phyloP scores from a whole-genome alignment of 805 yeast species.

The Lipomyces orientalis region DNA sequence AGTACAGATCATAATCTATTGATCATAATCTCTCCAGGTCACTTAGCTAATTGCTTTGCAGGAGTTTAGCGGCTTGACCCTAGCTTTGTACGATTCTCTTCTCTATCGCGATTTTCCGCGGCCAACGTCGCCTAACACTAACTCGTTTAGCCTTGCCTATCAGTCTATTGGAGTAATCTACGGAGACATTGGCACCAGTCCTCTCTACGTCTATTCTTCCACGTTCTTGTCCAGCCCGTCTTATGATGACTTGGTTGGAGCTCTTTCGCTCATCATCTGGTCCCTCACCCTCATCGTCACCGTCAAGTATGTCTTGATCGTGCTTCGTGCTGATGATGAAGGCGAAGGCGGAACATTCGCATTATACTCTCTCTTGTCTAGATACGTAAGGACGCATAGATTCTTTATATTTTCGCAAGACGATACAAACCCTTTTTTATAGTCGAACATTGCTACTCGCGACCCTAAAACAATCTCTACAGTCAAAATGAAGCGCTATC shows the following conservation, averaged over 20 bases:
- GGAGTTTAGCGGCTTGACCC: no score
- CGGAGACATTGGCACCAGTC: conserved; percentile 67
- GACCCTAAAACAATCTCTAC: neutral
- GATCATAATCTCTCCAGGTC: no score
- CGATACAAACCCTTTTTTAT: neutral
- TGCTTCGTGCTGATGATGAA: conserved; percentile 58
- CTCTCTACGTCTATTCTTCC: conserved; percentile 55
- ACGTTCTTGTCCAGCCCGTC: conserved; percentile 47
- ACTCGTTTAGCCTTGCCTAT: conserved; percentile 43
- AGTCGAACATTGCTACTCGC: neutral
- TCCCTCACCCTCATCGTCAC: conserved; percentile 58
- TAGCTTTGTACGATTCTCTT: no score
- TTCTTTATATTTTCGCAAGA: neutral
- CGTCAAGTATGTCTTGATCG: conserved; percentile 56
- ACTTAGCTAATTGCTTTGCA: no score
- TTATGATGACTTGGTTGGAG: conserved; percentile 54
- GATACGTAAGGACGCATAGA: conserved; percentile 51
- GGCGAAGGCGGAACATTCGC: conserved; percentile 70
- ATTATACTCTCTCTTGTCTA: conserved; percentile 60
- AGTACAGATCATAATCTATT: no score
- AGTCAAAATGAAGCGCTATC: conserved; percentile 3
- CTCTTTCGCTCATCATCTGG: conserved; percentile 59
- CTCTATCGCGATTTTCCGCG: no score
- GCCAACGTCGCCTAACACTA: no score
- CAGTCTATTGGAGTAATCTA: conserved; percentile 62